Conservation (phyloP, 306 rosid species). For the Inga leiocalycina region DNA sequence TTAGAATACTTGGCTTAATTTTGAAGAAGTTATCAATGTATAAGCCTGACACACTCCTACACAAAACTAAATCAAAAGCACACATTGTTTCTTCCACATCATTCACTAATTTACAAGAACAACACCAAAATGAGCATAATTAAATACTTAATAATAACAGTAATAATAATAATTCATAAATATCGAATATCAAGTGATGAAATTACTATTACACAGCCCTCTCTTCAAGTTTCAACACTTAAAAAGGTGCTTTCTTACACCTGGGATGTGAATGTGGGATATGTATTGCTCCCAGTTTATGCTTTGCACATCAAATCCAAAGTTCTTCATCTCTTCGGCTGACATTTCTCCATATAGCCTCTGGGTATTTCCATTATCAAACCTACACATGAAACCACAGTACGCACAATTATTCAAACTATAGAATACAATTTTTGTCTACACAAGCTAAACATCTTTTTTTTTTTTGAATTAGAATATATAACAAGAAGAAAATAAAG, state of each 20-base stretch:
- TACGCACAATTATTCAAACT: neutral
- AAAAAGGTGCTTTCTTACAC: neutral
- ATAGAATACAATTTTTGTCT: neutral
- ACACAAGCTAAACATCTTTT: neutral
- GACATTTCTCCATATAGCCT: neutral
- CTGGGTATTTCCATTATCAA: constrained; percentile 8
- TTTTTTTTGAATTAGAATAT: neutral
- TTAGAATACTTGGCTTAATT: no score
- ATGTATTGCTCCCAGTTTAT: constrained; percentile 1
- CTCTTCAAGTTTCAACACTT: neutral
- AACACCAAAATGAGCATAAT: no score
- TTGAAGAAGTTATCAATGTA: no score
- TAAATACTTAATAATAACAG: no score
- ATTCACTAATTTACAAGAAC: no score
- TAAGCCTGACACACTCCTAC: no score
- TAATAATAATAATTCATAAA: no score
- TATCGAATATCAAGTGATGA: neutral
- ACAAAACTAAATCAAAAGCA: no score
- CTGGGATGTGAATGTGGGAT: neutral
- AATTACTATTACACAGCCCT: neutral
- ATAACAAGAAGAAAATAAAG: no score
- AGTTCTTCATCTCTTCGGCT: constrained; percentile 1
- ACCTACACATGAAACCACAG: constrained; percentile 13
- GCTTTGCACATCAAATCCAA: neutral
- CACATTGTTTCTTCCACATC: no score